Conservation (phyloP, 805 yeast species). For the Vanderwaltozyma verrucispora region DNA sequence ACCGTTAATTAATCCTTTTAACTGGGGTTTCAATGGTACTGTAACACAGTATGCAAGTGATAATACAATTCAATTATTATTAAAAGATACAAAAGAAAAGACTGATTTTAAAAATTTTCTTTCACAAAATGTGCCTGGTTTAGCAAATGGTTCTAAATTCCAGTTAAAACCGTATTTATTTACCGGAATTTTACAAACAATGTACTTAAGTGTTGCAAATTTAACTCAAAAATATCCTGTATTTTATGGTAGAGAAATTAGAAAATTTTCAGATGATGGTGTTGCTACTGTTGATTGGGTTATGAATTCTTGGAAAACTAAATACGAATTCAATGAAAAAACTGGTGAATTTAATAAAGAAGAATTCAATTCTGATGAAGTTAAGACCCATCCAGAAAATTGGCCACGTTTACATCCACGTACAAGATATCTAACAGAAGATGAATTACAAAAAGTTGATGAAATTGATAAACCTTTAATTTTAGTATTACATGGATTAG, state of each 20-base stretch:
- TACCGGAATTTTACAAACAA: slow-evolving; percentile 69
- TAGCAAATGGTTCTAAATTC: slow-evolving; percentile 38
- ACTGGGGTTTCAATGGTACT: slow-evolving; percentile 28
- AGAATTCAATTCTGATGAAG: slow-evolving; percentile 22
- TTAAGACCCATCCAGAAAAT: slow-evolving; percentile 37
- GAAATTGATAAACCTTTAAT: slow-evolving; percentile 37
- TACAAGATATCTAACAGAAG: slow-evolving; percentile 46
- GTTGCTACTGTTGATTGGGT: slow-evolving; percentile 68
- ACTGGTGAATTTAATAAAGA: slow-evolving; percentile 14
- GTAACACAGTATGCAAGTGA: slow-evolving; percentile 19
- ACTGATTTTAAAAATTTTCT: slow-evolving; percentile 16
- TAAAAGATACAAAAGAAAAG: slow-evolving; percentile 11
- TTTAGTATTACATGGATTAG: slow-evolving; percentile 57
- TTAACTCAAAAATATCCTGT: slow-evolving; percentile 41
- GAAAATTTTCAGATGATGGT: slow-evolving; percentile 54
- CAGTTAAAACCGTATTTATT: slow-evolving; percentile 51
- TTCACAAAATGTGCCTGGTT: slow-evolving; percentile 32
- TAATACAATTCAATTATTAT: slow-evolving; percentile 9
- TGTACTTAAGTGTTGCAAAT: slow-evolving; percentile 48
- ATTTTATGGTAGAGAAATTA: slow-evolving; percentile 62
- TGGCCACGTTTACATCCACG: slow-evolving; percentile 57
- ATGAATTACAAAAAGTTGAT: slow-evolving; percentile 31
- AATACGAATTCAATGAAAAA: slow-evolving; percentile 7
- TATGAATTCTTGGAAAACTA: slow-evolving; percentile 17
- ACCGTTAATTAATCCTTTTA: slow-evolving; percentile 17